Conservation (phyloP, 2,329 filamentous ascomycete species). For the Fusarium citri region DNA sequence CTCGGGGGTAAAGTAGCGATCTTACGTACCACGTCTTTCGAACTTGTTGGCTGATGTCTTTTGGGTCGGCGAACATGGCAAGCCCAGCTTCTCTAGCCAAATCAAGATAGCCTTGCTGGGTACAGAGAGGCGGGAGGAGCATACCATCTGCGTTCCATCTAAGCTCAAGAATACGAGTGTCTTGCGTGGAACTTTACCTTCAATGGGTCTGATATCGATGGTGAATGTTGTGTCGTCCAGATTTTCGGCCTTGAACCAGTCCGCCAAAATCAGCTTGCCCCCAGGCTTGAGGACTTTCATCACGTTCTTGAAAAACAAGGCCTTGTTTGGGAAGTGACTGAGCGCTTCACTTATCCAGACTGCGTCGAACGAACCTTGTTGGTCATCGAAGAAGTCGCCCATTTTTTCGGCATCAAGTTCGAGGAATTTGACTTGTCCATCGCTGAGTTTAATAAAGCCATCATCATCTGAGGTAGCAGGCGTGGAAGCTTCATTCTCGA, state of each 20-base stretch:
- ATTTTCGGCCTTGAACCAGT: slow-evolving; percentile 69
- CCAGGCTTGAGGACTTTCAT: slow-evolving; percentile 59
- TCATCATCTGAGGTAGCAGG: slow-evolving; percentile 39
- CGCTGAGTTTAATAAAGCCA: slow-evolving; percentile 54
- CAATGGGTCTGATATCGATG: slow-evolving; percentile 68
- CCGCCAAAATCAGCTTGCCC: slow-evolving; percentile 67
- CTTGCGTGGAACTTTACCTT: slow-evolving; percentile 53
- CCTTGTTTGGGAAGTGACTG: slow-evolving; percentile 70
- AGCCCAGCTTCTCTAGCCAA: slow-evolving; percentile 63
- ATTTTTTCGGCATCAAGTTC: slow-evolving; percentile 72
- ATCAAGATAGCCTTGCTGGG: slow-evolving; percentile 63
- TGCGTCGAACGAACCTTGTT: slow-evolving; percentile 60
- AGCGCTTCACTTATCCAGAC: slow-evolving; percentile 73
- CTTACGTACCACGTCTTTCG: slow-evolving; percentile 67
- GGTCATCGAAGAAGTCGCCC: slow-evolving; percentile 61
- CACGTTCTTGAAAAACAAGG: slow-evolving; percentile 67
- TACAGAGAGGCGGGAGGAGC: slow-evolving; percentile 68
- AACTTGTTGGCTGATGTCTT: slow-evolving; percentile 69
- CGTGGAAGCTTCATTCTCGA: slow-evolving; percentile 40
- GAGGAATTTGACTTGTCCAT: slow-evolving; percentile 64
- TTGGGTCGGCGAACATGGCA: slow-evolving; percentile 57
- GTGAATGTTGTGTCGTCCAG: slow-evolving; percentile 58
- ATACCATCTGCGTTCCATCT: slow-evolving; percentile 61
- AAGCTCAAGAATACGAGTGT: slow-evolving; percentile 1
- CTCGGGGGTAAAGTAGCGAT: neutral